Evolutionary conservation across 768 basidiomycete genomes (phyloP).

Genomic region (Clathrus columnatus): DNA sequence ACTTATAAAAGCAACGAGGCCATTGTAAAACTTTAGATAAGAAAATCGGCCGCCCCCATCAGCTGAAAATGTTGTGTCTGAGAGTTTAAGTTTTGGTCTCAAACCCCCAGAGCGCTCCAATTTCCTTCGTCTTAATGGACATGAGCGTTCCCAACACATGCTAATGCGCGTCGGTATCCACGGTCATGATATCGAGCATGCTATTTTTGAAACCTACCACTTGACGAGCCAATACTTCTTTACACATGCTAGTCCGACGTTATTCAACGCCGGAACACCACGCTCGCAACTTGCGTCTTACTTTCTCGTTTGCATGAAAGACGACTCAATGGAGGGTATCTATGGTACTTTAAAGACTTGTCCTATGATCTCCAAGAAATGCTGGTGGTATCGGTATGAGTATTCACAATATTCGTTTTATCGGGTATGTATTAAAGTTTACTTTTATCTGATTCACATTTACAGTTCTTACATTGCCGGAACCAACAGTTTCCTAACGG

Average conservation of each 20-base stretch:
- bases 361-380: too few species aligned
- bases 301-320: slow-evolving; percentile 45
- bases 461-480: slow-evolving; percentile 44
- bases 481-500: slow-evolving; percentile 45
- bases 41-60: neutral
- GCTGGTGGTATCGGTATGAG: too few species aligned
- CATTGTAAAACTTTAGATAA: too few species aligned
- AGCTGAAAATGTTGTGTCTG: neutral
- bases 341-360: too few species aligned
- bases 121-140: slow-evolving; percentile 86
- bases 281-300: slow-evolving; percentile 41
- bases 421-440: slow-evolving; percentile 48
- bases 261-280: slow-evolving; percentile 44
- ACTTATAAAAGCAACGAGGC: too few species aligned
- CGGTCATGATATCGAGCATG: too few species aligned
- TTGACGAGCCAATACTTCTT: slow-evolving; percentile 42
- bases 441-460: neutral
- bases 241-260: slow-evolving; percentile 40
- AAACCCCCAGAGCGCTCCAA: slow-evolving; percentile 98
- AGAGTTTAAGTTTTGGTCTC: slow-evolving; percentile 75
- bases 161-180: slow-evolving; percentile 43
- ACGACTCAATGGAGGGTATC: too few species aligned
- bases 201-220: slow-evolving; percentile 35
- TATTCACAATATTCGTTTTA: too few species aligned
- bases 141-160: slow-evolving; percentile 48